Conservation (phyloP, 2,329 filamentous ascomycete species). For the Botrytis pseudocinerea region DNA sequence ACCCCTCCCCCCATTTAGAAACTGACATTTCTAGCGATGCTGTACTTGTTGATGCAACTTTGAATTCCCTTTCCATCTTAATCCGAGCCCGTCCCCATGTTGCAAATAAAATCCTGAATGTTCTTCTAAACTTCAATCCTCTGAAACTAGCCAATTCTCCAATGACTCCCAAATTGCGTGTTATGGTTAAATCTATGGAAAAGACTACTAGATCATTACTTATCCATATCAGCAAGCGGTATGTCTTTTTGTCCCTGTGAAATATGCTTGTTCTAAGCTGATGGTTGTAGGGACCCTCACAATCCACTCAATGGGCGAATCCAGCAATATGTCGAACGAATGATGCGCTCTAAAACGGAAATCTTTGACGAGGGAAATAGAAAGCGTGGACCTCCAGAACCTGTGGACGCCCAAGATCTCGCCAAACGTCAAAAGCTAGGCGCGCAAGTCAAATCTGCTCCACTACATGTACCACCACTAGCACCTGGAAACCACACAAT, state of each 20-base stretch:
- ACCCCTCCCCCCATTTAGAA: slow-evolving; percentile 20
- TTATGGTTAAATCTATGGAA: slow-evolving; percentile 91
- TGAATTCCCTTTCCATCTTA: slow-evolving; percentile 83
- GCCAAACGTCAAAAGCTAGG: slow-evolving; percentile 79
- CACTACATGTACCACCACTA: slow-evolving; percentile 59
- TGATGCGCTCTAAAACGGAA: slow-evolving; percentile 75
- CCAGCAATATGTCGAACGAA: slow-evolving; percentile 81
- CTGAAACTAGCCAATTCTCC: slow-evolving; percentile 75
- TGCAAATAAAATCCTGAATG: slow-evolving; percentile 80
- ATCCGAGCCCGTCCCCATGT: slow-evolving; percentile 79
- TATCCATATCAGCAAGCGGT: slow-evolving; percentile 79
- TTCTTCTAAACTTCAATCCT: slow-evolving; percentile 89
- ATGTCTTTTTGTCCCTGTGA: slow-evolving; percentile 36
- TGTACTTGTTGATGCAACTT: slow-evolving; percentile 82
- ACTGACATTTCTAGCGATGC: slow-evolving; percentile 68
- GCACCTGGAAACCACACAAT: slow-evolving; percentile 74
- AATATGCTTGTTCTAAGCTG: slow-evolving; percentile 30
- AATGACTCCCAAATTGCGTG: slow-evolving; percentile 75
- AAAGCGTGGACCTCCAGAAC: slow-evolving; percentile 74
- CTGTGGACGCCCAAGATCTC: slow-evolving; percentile 68
- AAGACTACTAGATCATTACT: slow-evolving; percentile 85
- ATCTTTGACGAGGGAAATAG: slow-evolving; percentile 75
- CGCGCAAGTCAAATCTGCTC: slow-evolving; percentile 45
- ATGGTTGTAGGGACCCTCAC: slow-evolving; percentile 67
- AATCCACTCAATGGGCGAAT: slow-evolving; percentile 75